Base-by-base conservation (phyloP, 345 rosid genomes). In the Populus simonii region DNA sequence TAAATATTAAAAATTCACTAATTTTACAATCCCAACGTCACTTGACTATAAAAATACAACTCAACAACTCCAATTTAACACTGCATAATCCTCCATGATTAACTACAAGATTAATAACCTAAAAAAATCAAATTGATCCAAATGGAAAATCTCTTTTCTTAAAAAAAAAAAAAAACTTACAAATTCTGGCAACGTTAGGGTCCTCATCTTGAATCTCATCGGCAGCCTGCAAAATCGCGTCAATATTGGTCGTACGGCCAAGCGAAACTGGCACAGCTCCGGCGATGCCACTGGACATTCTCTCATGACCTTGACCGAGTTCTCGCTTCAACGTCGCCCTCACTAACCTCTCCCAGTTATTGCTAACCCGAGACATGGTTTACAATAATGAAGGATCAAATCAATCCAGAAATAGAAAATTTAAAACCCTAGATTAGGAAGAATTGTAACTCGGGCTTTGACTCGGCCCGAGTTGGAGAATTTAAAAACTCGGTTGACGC, bases 131-230 rank as follows among this genome's bases (percentile, higher is more conserved):
- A 47, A 13, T 13, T 47, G 11, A 47, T 6, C 51, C 4, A 47
- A 47, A 47, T 47, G 17, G 51, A 47, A 47, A 47, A 47, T 47
- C 18, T 13, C 17, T 47, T 6, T 18, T 8, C 23, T 62, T 22
- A 66, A 67, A 17, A 2, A 68, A 31, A 68, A 31, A 27, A 27
- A 41, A 41, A 73, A 12, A 81, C 92, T 80, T 83, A 96, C 98
- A 75, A 76, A 96, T 92, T 80, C 99, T 85, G 8, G 98, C 95
- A 75, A 93, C 89, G 66, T 83, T 82, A 11, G 98, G 92, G 81
- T 96, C 89, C 75, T 92, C 97, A 1, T 79, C 82, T 77, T 93
- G 97, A 87, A 96, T 93, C 88, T 93, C 99, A 65, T 96, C 98
- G 12, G 99, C 99, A 22, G 95, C 93, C 81, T 93, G 98, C 72